These are phyloP conservation scores for Lotus japonicus DNA, from an alignment of 306 rosid genomes.

Conservation along the genomic window DNA sequence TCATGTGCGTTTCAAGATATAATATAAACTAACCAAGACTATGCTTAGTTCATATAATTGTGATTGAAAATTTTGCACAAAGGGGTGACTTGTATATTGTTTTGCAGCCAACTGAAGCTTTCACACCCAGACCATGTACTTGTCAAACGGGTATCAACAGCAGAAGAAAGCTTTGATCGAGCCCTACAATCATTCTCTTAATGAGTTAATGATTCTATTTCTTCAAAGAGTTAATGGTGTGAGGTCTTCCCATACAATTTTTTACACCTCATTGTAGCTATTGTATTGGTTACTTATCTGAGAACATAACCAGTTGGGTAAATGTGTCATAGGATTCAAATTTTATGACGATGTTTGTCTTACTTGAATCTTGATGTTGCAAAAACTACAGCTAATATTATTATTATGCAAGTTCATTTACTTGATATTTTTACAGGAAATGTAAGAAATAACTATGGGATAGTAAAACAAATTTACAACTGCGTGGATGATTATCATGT, in stretches of 20 bases:
- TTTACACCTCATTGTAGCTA: slow-evolving; percentile 16
- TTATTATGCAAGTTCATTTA: slow-evolving; percentile 21
- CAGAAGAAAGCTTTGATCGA: slow-evolving; percentile 88
- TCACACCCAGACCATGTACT: slow-evolving; percentile 83
- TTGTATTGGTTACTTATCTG: slow-evolving; percentile 29
- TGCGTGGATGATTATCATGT: too few species aligned
- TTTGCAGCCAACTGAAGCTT: slow-evolving; percentile 92
- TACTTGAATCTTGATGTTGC: slow-evolving; percentile 27
- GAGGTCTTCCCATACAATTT: slow-evolving; percentile 28
- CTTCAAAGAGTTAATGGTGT: slow-evolving; percentile 24
- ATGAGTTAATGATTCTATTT: slow-evolving; percentile 21
- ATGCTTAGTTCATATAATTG: background rate
- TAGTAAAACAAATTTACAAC: background rate
- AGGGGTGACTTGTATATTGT: background rate
- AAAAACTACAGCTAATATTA: slow-evolving; percentile 25
- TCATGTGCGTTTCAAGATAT: background rate
- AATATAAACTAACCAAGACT: background rate
- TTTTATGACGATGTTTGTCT: slow-evolving; percentile 25
- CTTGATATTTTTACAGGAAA: slow-evolving; percentile 4
- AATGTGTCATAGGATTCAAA: slow-evolving; percentile 30
- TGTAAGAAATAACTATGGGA: background rate
- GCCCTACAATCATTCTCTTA: slow-evolving; percentile 77
- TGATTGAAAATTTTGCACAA: background rate
- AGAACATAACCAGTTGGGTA: slow-evolving; percentile 33
- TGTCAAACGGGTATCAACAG: slow-evolving; percentile 59